These are phyloP conservation scores for Naegleria fowleri DNA, from an alignment of 208 protist species.

Conservation along the genomic window DNA sequence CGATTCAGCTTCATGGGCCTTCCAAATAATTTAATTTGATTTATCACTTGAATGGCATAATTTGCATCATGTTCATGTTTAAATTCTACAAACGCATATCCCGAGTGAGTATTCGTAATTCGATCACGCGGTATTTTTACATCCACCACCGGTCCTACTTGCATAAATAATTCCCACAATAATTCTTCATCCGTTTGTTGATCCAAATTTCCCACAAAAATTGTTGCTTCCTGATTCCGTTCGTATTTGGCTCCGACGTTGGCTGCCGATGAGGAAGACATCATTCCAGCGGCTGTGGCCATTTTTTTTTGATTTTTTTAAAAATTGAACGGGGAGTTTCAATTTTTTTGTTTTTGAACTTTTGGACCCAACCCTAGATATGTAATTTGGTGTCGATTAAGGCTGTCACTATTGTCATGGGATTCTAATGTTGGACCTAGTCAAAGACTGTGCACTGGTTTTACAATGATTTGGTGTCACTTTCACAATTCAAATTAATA, in stretches of 20 bases:
- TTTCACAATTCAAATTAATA: too few species aligned
- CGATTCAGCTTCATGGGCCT: constrained; percentile 72
- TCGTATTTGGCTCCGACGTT: constrained; percentile 34
- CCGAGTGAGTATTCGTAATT: constrained; percentile 59
- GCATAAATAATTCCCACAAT: constrained; percentile 82
- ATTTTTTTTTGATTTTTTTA: too few species aligned
- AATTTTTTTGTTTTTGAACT: too few species aligned
- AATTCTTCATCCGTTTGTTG: constrained; percentile 66
- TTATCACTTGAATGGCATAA: constrained; percentile 82
- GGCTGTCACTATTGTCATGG: too few species aligned
- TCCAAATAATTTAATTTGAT: constrained; percentile 79
- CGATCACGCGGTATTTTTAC: constrained; percentile 83
- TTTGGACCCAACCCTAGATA: too few species aligned
- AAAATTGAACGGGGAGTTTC: too few species aligned
- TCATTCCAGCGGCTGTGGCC: too few species aligned
- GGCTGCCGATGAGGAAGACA: too few species aligned
- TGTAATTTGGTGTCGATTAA: too few species aligned
- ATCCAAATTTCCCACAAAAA: constrained; percentile 75
- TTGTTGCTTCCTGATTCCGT: constrained; percentile 75
- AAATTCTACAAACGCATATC: constrained; percentile 83
- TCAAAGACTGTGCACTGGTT: too few species aligned
- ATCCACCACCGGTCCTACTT: constrained; percentile 72
- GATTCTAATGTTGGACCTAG: too few species aligned
- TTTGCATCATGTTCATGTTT: constrained; percentile 70
- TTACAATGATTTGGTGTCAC: too few species aligned